Base-by-base conservation (phyloP, 2,329 filamentous ascomycete genomes). In the Capronia epimyces region DNA sequence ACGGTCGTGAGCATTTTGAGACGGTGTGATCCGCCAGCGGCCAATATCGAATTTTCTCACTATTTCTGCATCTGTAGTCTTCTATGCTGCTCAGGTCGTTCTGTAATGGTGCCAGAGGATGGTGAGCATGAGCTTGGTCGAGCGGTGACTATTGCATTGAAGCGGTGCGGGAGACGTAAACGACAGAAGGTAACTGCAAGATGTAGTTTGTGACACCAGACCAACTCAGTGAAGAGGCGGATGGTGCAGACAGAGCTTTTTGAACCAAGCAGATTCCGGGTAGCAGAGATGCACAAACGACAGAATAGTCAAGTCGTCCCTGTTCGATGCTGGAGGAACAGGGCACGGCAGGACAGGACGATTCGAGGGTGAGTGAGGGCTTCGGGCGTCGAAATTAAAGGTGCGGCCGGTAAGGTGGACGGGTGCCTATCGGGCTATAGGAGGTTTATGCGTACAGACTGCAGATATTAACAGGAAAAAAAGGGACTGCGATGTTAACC, bases 1-100 rank as follows among this genome's bases (percentile, higher is more conserved):
- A 15, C 20, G 37, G 20, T 24, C 20, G 32, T 25, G 47, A 43
- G 36, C 54, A 57, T 57, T 24, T 47, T 55, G 46, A 47, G 20
- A 12, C 15, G 34, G 32, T 21, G 13, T 12, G 31, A 27, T 16
- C 40, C 45, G 51, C 51, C 46, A 27, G 29, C 25, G 42, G 51
- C 34, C 37, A 27, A 43, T 46, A 21, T 25, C 12, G 43, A 34
- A 25, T 49, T 8, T 52, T 47, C 49, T 49, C 49, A 42, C 42
- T 55, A 49, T 49, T 49, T 42, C 49, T 45, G 42, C 53, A 52
- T 55, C 27, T 43, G 45, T 31, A 34, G 49, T 21, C 42, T 32
- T 44, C 15, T 44, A 9, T 22, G 32, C 21, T 41, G 22, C 22
- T 21, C 40, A 40, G 27, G 7, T 36, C 20, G n/a, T n/a, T 42